Conservation (phyloP, 345 rosid species). For the Populus davidiana region DNA sequence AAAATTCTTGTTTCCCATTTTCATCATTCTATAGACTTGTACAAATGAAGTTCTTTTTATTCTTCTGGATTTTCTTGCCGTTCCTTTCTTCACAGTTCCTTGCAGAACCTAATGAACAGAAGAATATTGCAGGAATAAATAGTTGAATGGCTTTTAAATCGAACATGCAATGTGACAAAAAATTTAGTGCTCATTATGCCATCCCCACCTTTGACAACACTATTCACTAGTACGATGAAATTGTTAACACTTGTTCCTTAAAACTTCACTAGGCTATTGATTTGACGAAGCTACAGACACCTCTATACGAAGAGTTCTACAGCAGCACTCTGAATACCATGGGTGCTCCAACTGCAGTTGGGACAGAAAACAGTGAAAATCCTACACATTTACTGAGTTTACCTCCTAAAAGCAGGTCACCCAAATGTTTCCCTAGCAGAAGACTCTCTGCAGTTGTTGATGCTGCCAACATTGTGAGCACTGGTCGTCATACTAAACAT, state of each 20-base stretch:
- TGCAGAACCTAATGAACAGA: neutral
- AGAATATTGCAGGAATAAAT: neutral
- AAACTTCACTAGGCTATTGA: slow-evolving; percentile 38
- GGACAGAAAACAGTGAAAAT: slow-evolving; percentile 18
- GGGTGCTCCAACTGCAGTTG: neutral
- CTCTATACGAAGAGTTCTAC: slow-evolving; percentile 29
- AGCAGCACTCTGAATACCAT: slow-evolving; percentile 18
- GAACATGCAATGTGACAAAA: neutral
- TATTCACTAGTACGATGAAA: neutral
- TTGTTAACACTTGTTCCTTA: neutral
- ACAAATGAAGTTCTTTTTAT: neutral
- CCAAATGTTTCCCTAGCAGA: slow-evolving; percentile 70
- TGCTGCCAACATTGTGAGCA: neutral
- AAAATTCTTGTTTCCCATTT: neutral
- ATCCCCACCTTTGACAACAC: neutral
- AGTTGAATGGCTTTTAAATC: neutral
- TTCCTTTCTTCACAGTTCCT: neutral
- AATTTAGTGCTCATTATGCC: neutral
- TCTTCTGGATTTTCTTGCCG: neutral
- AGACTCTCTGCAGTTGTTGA: slow-evolving; percentile 52
- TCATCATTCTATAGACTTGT: neutral
- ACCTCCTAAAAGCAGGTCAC: slow-evolving; percentile 62
- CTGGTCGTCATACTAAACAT: slow-evolving; percentile 27
- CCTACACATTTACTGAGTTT: slow-evolving; percentile 9
- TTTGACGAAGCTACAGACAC: slow-evolving; percentile 35